These are phyloP conservation scores for Podila epicladia DNA, from an alignment of 192 early-diverging fungal species.

Conservation along the genomic window DNA sequence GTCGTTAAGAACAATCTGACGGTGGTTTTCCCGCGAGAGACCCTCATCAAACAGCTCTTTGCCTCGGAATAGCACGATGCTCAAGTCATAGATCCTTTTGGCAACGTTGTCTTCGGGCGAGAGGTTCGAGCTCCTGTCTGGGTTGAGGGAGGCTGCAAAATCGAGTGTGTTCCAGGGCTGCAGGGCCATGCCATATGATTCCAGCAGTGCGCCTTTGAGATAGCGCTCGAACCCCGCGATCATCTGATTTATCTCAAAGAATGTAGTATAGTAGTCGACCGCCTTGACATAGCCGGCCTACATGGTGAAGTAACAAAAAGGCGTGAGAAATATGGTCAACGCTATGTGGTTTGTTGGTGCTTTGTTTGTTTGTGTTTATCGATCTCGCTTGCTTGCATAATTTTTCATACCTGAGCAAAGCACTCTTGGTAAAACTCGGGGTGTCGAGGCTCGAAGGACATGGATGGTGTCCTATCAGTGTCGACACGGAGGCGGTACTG, in stretches of 20 bases:
- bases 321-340: neutral
- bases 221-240: constrained; percentile 8
- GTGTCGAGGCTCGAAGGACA: constrained; percentile 45
- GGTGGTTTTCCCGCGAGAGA: constrained; percentile 16
- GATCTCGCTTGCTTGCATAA: neutral
- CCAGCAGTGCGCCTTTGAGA: neutral
- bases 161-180: constrained; percentile 44
- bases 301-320: neutral
- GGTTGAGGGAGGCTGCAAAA: constrained; percentile 29
- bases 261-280: constrained; percentile 30
- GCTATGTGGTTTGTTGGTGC: neutral
- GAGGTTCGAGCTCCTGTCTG: constrained; percentile 19
- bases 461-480: constrained; percentile 12
- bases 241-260: constrained; percentile 28
- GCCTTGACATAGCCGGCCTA: constrained; percentile 48
- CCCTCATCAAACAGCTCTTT: constrained; percentile 42
- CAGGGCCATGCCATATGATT: neutral
- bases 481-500: constrained; percentile 45
- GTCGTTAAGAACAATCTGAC: constrained; percentile 36
- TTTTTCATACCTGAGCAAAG: constrained; percentile 29
- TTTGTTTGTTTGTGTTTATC: neutral
- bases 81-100: constrained; percentile 28
- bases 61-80: constrained; percentile 34
- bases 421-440: constrained; percentile 38
- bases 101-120: constrained; percentile 33